Base-by-base conservation (phyloP, 148 eudicot species). In the Amaranthus hypochondriacus region DNA sequence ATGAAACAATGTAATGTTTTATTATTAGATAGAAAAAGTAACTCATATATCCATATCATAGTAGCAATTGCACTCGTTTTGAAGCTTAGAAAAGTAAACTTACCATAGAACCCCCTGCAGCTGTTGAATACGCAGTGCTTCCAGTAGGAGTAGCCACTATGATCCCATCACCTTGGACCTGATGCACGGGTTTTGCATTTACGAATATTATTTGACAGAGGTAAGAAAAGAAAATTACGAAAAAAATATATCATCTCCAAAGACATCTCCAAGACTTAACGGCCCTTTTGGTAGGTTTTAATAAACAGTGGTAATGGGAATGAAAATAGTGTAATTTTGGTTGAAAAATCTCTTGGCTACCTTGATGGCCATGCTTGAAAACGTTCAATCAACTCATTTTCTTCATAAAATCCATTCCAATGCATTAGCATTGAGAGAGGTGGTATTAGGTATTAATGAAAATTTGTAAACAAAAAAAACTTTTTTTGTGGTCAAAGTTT, bases 141-240 rank as follows among this genome's bases (percentile, higher is more conserved):
- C 99, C 99, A 78, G 99, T 95, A 55, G 99, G 99, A 72, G 99
- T 95, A 51, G 99, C 99, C 58, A 95, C 88, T 74, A 95, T 95
- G 79, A 95, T 96, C 78, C 99, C 99, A 90, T 95, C 99, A 75
- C 97, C 99, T 95, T 95, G 99, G 79, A 95, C 99, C 99, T 84
- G 53, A 50, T 73, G 15, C 54, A 15, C 49, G 50, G 44, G 54
- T 39, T 84, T 56, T 28, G 63, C 46, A 62, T 12, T 42, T 57
- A 76, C 78, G 48, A 12, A 50, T 21, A 44, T 47, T 18, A 43
- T 48, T 49, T 14, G 67, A 66, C 12, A 48, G 21, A 10, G 46
- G 39, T 28, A 42, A n/a, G 5, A 43, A 48, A 68, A 12, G 53
- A 2, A 28, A 28, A 28, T 28, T 28, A 28, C 39, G 39, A 28